phyloP scores from a whole-genome alignment of 805 yeast species.

The Yamadazyma ubonensis region DNA sequence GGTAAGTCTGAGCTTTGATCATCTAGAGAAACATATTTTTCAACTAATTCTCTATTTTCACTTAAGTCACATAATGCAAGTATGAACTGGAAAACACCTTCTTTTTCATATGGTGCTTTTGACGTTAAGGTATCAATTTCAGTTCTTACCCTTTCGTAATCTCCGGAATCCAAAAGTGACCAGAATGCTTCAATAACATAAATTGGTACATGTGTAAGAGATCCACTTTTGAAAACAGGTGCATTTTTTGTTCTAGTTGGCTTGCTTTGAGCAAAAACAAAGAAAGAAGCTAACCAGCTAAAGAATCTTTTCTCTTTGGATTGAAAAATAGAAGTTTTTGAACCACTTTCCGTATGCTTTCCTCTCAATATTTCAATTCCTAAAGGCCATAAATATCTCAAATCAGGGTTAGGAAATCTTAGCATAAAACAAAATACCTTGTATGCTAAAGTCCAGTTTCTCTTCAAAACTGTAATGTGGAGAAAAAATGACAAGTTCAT shows the following conservation, averaged over 20 bases:
- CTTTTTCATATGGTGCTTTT: constrained; percentile 42
- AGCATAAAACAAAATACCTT: constrained; percentile 50
- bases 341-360: constrained; percentile 4
- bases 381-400: constrained; percentile 60
- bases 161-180: constrained; percentile 38
- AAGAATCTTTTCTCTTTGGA: constrained; percentile 28
- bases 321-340: constrained; percentile 1
- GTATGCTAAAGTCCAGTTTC: constrained; percentile 58
- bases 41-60: constrained; percentile 22
- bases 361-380: constrained; percentile 54
- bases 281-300: constrained; percentile 36
- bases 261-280: constrained; percentile 15
- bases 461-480: constrained; percentile 46
- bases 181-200: constrained; percentile 43
- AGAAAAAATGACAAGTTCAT: constrained; percentile 43
- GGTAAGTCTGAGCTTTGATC: constrained; percentile 7
- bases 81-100: constrained; percentile 42
- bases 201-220: constrained; percentile 40
- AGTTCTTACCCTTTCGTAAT: constrained; percentile 33
- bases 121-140: constrained; percentile 36
- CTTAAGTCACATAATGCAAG: constrained; percentile 28
- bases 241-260: constrained; percentile 21
- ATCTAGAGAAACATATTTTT: constrained; percentile 10
- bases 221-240: constrained; percentile 41
- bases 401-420: constrained; percentile 49